Base-by-base conservation (phyloP, 2,329 filamentous ascomycete species). In the Ophiostoma triangulosporum region DNA sequence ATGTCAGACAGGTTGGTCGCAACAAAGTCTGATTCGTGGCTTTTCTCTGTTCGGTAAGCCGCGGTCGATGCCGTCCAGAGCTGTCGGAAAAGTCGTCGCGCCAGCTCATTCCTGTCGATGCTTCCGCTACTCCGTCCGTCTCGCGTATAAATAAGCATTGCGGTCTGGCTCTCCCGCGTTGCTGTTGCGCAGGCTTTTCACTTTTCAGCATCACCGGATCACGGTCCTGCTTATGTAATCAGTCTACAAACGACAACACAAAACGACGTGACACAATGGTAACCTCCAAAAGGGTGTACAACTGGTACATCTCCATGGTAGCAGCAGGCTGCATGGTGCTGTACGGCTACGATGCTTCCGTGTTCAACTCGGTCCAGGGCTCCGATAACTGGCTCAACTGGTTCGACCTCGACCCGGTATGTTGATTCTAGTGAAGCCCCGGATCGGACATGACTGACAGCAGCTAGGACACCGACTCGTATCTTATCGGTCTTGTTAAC, bases 301-400 rank as follows among this genome's bases (percentile, higher is more conserved):
- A 63, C 55, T 63, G 62, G 62, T 46, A 82, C 69, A 79, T 84
- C 59, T 82, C 80, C 56, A 70, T 84, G 50, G 78, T 86, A 59
- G 83, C 83, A 54, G 82, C 83, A 62, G 80, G 81, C 64, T 86
- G 81, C 65, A 86, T 86, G 83, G 81, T 86, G 22, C 72, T 87
- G 45, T 86, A 86, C 64, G 83, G 83, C 54, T 86, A 86, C 64
- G 83, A 86, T 73, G 81, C 83, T 1, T 84, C 81, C 35, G 82
- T 85, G 48, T 87, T 81, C 72, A 87, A 87, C 64, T 81, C 82
- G 5, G 76, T 85, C 6, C 83, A 85, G 65, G 80, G 78, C 31
- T 84, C 80, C 1, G 65, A 77, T 14, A 76, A 86, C 64, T 87
- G 83, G 83, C 68, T 80, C 12, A 69, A 68, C 17, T 86, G 75